Base-by-base conservation (phyloP, 352 stramenopile species). In the Globisporangium middletonii region DNA sequence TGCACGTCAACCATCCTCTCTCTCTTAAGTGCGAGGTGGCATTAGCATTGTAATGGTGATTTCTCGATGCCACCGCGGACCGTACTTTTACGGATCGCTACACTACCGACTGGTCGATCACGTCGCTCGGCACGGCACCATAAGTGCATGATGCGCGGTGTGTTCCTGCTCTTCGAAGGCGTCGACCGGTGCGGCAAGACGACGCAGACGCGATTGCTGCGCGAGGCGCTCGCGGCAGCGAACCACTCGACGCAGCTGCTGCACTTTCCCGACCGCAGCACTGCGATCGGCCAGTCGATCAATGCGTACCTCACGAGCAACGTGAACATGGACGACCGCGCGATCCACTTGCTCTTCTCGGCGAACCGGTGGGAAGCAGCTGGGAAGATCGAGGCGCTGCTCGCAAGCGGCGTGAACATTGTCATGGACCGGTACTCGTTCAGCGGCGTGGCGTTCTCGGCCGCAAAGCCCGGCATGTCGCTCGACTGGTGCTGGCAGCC, bases 181-280 rank as follows among this genome's bases (percentile, higher is more conserved):
- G 89, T 99, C 8, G 98, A 99, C 73, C 83, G 97, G 44, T 99
- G 96, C 72, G 98, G 98, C 60, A 99, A 99, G 83, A 99, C 97
- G 16, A 99, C 98, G 41, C 98, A 99, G 91, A 97, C 88, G n/a
- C 86, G 86, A 53, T 71, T 92, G 42, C 78, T 98, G 27, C 78
- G 94, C 37, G 67, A 97, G 37, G 51, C 62, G 2, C 63, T 97
- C 7, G 57, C 63, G 15, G 19, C 54, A 0, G 19, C 55, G 0
- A 65, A 67, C 46, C 52, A 64, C 8, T 55, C 67, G 7, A 62
- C 74, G 16, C 59, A 88, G 49, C 66, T 94, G 55, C 65, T 88
- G 64, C 83, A 89, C 67, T 91, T 92, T 53, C 82, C 85, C 19
- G 84, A 97, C 67, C 73, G 87, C 53, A 88, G 72, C 53, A 97